Evolutionary conservation across 2,329 filamentous ascomycete genomes (phyloP), one percentile per base, ranked within the genome.

Genomic region (Trichocomaceae sp.): DNA sequence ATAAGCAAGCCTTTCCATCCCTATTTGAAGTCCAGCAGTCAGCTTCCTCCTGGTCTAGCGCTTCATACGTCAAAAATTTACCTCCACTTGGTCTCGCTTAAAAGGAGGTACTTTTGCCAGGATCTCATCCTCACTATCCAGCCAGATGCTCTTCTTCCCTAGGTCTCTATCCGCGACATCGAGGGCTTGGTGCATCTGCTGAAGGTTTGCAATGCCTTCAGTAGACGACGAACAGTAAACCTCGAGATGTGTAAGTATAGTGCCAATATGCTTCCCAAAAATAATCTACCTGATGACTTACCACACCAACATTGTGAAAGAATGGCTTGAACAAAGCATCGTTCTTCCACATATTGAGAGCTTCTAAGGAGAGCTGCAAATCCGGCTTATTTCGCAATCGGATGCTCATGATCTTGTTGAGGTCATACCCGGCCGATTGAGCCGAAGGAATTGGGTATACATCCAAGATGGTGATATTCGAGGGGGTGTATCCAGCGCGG

Each of bases 401-500:
- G 48, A 83, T 82, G 55, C 85, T 82, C 15, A 87, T 77, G 31
- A 86, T 83, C 68, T 87, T 87, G 73, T 86, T 88, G 78, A 84
- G 83, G 70, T 88, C 85, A 75, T 82, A 85, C 0, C 85, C 87
- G 0, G 85, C 85, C 31, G 83, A 84, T 50, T 64, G 69, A 0
- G 74, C 70, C 1, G 78, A 77, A 22, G 80, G 77, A 6, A 69
- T 64, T 2, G 76, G 72, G 55, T 79, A 74, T n/a, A 81, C 77
- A 69, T 86, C 83, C 23, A 86, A 70, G 2, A 86, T 66, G 1
- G 77, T 82, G 53, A 86, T 72, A 51, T 78, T 75, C 0, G 71
- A 10, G 44, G 69, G 64, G 23, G 59, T 58, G 17, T 78, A 74
- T 61, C 80, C 75, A 54, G 72, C 73, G 53, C 73, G 72, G 56